Base-by-base conservation (phyloP, 139 green algal species). In the Chlamydomonas sp. region DNA sequence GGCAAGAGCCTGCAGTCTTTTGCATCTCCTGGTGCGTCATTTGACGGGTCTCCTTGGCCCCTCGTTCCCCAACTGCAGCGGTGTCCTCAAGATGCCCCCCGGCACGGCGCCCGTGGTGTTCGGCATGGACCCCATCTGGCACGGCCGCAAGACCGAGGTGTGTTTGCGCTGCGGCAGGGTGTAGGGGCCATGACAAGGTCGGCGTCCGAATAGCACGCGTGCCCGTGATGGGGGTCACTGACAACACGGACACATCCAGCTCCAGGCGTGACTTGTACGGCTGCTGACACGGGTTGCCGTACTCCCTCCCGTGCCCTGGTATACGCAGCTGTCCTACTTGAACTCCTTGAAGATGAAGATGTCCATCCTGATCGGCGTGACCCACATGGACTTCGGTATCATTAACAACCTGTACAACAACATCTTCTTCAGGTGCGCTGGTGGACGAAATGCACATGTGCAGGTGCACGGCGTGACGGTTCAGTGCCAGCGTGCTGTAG, bases 271-370 rank as follows among this genome's bases (percentile, higher is more conserved):
- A 49, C 31, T 49, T 49, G 31, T 49, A 49, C 31, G 31, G 31
- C 31, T 49, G 31, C 31, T 49, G 31, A 49, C 31, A 49, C 31
- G 31, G 31, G 31, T 49, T 49, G 31, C 31, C 31, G 31, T 49
- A 49, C 31, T 49, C 31, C 31, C 31, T 49, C 31, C 31, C 31
- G 31, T 49, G 31, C 31, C 31, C 31, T 96, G 31, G 31, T 49
- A 49, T 49, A 49, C 31, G 31, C 31, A 49, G 31, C 31, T 49
- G 31, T 49, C 31, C 31, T 49, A 49, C 91, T 90, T 98, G 75
- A 99, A 99, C 94, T 96, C 93, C 2, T 85, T 99, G 83, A 99
- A 99, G 93, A 99, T 99, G 98, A 99, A 99, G 95, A 98, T 99
- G 96, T 96, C 90, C 78, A 99, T 99, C 90, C 20, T 99, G 60